A percentile compares a stretch with the other conserved stretches of the same genome.
These are phyloP conservation scores for Cotoneaster glaucophyllus DNA, from an alignment of 306 rosid genomes.

Conservation along the genomic window DNA sequence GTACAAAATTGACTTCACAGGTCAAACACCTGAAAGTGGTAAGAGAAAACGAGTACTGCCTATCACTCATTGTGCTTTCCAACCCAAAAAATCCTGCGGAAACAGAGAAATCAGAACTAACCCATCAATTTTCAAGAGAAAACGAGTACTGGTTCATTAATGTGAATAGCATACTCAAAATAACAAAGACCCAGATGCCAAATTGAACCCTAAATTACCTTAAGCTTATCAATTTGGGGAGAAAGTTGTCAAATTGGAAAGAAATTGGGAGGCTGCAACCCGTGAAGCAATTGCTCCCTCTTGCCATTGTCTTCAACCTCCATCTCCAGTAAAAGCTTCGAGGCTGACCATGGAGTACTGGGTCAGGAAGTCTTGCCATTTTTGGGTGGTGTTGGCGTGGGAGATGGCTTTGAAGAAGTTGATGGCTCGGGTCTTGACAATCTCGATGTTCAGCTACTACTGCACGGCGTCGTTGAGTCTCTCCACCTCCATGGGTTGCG, in stretches of 20 bases:
- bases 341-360: conserved; percentile 93
- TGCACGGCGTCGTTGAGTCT: conserved; percentile 74
- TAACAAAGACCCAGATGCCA: neutral
- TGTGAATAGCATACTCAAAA: neutral
- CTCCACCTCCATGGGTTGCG: conserved; percentile 28
- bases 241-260: no score
- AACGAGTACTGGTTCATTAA: no score
- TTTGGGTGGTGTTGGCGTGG: conserved; percentile 71
- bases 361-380: conserved; percentile 85
- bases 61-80: conserved; percentile 22
- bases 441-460: conserved; percentile 75
- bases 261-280: conserved; percentile 73
- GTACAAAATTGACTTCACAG: neutral
- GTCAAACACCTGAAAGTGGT: conserved; percentile 29
- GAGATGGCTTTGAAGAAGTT: conserved; percentile 80
- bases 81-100: neutral
- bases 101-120: neutral
- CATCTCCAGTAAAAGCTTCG: conserved; percentile 91
- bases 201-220: conserved; percentile 36
- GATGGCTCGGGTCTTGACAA: conserved; percentile 69
- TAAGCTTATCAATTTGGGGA: conserved; percentile 75
- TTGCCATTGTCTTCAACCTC: conserved; percentile 67
- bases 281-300: conserved; percentile 73
- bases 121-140: neutral
- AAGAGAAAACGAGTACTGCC: conserved; percentile 35